Conservation (phyloP, 1,139 yeast genomes). For the Kurtzmaniella quercitrusa region DNA sequence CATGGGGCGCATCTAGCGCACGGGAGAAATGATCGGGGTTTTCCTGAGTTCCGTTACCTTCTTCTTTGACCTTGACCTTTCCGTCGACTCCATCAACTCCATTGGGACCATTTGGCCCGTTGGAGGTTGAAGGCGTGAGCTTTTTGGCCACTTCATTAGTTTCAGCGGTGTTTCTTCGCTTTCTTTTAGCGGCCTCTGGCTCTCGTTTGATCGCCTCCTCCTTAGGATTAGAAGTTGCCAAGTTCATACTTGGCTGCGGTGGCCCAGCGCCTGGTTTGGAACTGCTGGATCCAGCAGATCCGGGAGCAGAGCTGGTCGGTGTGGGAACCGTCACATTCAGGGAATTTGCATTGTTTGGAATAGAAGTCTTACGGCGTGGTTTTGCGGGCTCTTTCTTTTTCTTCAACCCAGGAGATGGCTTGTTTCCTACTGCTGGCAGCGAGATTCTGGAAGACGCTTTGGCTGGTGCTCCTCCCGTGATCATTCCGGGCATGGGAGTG, state of each 20-base stretch:
- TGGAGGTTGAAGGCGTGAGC: conserved; percentile 9
- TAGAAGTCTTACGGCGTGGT: conserved; percentile 19
- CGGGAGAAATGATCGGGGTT: conserved; percentile 10
- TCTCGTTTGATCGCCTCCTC: conserved; percentile 14
- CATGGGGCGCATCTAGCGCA: conserved; percentile 18
- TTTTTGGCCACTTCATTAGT: not conserved
- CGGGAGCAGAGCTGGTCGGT: conserved; percentile 1
- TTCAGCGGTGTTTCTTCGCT: conserved; percentile 19
- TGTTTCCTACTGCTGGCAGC: conserved; percentile 32
- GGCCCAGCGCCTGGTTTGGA: not conserved
- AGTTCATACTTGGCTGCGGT: not conserved
- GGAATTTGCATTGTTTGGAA: conserved; percentile 10
- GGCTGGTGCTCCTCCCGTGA: conserved; percentile 2
- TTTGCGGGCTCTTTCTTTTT: conserved; percentile 27
- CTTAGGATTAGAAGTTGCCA: conserved; percentile 13
- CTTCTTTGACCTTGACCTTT: conserved; percentile 2
- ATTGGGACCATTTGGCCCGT: not conserved
- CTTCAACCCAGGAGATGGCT: conserved; percentile 33
- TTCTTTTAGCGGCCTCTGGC: conserved; percentile 17
- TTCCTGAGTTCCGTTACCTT: conserved; percentile 7
- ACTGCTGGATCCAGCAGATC: conserved; percentile 2
- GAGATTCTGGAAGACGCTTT: conserved; percentile 12
- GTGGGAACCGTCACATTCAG: conserved; percentile 13
- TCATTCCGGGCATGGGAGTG: conserved; percentile 10
- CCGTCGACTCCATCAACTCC: not conserved